Base-by-base conservation (phyloP, 2,329 filamentous ascomycete species). In the Trichoderma koningii region DNA sequence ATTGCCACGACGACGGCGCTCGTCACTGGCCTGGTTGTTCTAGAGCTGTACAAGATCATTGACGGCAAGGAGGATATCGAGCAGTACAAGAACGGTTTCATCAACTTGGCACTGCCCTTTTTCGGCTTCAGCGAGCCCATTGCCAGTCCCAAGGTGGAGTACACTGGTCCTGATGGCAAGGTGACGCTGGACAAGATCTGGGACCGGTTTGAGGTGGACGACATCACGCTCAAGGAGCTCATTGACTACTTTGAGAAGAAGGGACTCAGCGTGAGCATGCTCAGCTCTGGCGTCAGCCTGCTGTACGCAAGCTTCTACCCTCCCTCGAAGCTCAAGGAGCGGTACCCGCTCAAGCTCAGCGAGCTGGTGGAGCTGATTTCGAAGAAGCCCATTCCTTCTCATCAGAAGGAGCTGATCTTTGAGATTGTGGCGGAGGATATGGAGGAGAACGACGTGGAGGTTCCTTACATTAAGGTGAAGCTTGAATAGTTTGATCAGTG, bases 111-210 rank as follows among this genome's bases (percentile, higher is more conserved):
- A 1, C 81, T 99, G 69, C 95, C 95, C 0, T 98, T 99, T 85
- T 97, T 99, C 71, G 94, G 94, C 45, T 99, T 99, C 85, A 96
- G 92, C 73, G 95, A 99, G 80, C 95, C 95, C 2, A 96, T 99
- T 71, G 88, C 89, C 5, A 97, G 92, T 71, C 92, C 93, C 34
- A 98, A 97, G 85, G 91, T 94, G 69, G 91, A 87, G 72, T 99
- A 98, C 80, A 82, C 88, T 74, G 90, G 92, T 23, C 89, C 89
- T 60, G 80, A 91, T 48, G 91, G 90, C 73, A 89, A 90, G 71
- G 91, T 96, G 19, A 87, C 84, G 26, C 88, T 99, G 71, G 95
- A 99, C 82, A 96, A 96, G 83, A 89, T 99, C 63, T 99, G 95
- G 95, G 95, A 98, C 78, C 90, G 95, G 45, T 98, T 98, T 73